A percentile compares a stretch with the other conserved stretches of the same genome.
Conservation (phyloP, 768 basidiomycete genomes). For the Pilatotrama ljubarskyi region DNA sequence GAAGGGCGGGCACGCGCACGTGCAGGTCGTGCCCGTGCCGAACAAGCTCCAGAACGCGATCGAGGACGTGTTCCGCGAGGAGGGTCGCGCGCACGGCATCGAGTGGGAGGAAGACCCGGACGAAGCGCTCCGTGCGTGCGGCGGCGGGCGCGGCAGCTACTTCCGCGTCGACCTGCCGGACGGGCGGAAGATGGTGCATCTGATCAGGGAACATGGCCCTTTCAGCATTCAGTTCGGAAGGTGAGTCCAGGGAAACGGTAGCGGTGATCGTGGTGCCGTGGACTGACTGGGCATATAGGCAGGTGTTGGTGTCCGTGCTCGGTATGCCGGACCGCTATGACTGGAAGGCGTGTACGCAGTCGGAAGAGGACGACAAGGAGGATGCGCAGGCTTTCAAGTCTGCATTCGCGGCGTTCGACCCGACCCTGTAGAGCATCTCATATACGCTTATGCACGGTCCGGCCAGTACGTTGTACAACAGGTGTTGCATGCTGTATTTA, state of each 20-base stretch:
- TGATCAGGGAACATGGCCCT: conserved; percentile 72
- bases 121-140: conserved; percentile 52
- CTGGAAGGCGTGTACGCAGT: conserved; percentile 86
- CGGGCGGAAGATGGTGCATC: conserved; percentile 82
- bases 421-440: conserved; percentile 33
- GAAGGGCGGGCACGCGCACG: conserved; percentile 92
- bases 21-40: conserved; percentile 84
- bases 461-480: background rate
- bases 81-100: conserved; percentile 65
- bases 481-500: background rate
- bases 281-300: conserved; percentile 46
- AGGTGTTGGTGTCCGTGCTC: conserved; percentile 77
- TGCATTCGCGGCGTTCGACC: conserved; percentile 77
- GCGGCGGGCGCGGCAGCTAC: conserved; percentile 67
- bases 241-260: conserved; percentile 45
- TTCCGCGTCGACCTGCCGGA: conserved; percentile 90
- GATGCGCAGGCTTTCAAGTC: conserved; percentile 85
- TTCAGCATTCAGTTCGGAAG: conserved; percentile 95
- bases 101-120: conserved; percentile 76
- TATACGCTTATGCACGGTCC: background rate
- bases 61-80: conserved; percentile 68
- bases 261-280: background rate
- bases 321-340: conserved; percentile 78
- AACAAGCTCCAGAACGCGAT: conserved; percentile 58
- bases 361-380: conserved; percentile 82